Evolutionary conservation across 495 filamentous ascomycete species (phyloP), one percentile per base, ranked within the genome.

Genomic region (Oleoguttula mirabilis): DNA sequence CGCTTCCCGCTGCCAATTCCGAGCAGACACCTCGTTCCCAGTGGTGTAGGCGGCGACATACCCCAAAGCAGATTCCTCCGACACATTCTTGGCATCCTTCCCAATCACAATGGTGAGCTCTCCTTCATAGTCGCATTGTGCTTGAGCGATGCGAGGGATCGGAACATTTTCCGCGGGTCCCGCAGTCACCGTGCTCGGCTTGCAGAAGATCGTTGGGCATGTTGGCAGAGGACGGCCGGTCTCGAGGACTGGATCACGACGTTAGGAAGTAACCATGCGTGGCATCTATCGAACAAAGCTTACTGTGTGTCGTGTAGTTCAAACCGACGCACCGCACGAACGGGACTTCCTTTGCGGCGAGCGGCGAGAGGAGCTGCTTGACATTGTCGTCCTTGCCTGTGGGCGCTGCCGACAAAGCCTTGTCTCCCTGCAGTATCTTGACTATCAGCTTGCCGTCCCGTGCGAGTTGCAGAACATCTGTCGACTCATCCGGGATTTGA

Each of bases 191-290:
- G 69, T 67, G 32, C 47, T 45, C 3, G 70, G 62, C 43, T 73
- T 73, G 52, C 68, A 64, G 55, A 72, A 72, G n/a, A 71, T 60
- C 21, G 60, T 66, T 19, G 70, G 70, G 48, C 56, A 67, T 10
- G 63, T 62, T 10, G 70, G 68, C 4, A 64, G 63, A 0, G 60
- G 59, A 12, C 63, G 56, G 7, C 66, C 66, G 27, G 66, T 65
- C 58, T 73, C 69, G 23, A 61, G 57, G 50, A 73, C 68, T 72
- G n/a, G n/a, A n/a, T n/a, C n/a, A n/a, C n/a, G n/a, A n/a, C n/a
- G n/a, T n/a, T n/a, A n/a, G n/a, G n/a, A n/a, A n/a, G n/a, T n/a
- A n/a, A n/a, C n/a, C n/a, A n/a, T n/a, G n/a, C n/a, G n/a, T n/a
- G n/a, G n/a, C n/a, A n/a, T n/a, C n/a, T n/a, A n/a, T n/a, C n/a